Evolutionary conservation across 106 monocot species (phyloP), one percentile per base, ranked within the genome.

Genomic region (Triglochin maritima): DNA sequence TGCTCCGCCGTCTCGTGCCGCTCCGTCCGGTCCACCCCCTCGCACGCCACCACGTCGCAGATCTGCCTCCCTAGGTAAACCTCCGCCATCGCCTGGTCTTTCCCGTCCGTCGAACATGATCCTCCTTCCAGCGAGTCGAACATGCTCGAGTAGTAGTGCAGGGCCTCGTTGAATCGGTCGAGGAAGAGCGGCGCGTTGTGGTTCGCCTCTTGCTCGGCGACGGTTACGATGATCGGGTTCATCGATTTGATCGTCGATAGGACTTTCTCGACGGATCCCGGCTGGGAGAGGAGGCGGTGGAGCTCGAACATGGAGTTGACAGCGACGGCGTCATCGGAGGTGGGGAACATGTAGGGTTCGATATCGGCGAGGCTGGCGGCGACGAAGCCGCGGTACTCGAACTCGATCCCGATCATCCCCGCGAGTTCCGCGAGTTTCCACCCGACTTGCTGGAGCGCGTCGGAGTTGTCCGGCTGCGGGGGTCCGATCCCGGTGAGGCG

Each of bases 61-160:
- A 93, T 93, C 78, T 93, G 88, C 56, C 78, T 71, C 47, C 93
- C 93, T 45, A 93, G 72, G 68, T 93, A 93, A 8, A 89, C 77
- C 83, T 93, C 92, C 51, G 92, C 70, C 88, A 88, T 88, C 68
- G 79, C 53, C 55, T 75, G 83, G 69, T 79, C 82, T 71, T 76
- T 70, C 42, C 65, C 57, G 47, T 57, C 73, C 70, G 59, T 48
- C 3, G 50, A 29, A 29, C 29, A 29, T 29, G 29, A 75, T 41
- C 76, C 79, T 67, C 84, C 80, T 61, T 90, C 94, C 56, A 94
- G 69, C 9, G 89, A 94, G 66, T 94, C 94, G 69, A 94, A 95
- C 95, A 95, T 90, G 65, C 87, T 87, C 4, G 90, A 94, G 70
- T 95, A 95, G 76, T 95, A 95, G 79, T 96, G 95, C 57, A 90